phyloP scores from a whole-genome alignment of 805 yeast species.

The Monosporozyma siamensis region DNA sequence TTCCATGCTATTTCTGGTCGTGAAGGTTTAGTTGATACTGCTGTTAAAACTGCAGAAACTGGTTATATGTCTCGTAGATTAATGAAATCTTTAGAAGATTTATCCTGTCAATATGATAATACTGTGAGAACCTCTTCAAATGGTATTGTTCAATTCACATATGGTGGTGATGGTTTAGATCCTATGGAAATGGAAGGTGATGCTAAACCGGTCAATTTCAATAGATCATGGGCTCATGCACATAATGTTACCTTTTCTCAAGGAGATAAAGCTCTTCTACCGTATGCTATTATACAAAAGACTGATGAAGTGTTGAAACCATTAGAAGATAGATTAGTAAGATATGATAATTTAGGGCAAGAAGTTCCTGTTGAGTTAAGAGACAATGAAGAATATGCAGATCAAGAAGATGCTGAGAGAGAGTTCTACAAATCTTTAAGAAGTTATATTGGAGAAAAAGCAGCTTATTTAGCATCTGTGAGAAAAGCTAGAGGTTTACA shows the following conservation, averaged over 20 bases:
- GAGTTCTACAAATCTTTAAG: conserved; percentile 71
- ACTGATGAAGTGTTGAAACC: conserved; percentile 52
- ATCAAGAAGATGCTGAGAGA: conserved; percentile 81
- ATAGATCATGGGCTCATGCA: conserved; percentile 92
- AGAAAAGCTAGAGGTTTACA: conserved; percentile 47
- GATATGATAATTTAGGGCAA: conserved; percentile 69
- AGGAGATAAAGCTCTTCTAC: conserved; percentile 48
- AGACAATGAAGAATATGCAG: conserved; percentile 55
- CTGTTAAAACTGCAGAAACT: conserved; percentile 98
- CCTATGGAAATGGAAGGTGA: conserved; percentile 99
- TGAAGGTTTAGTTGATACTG: conserved; percentile 98
- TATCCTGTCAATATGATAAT: conserved; percentile 84
- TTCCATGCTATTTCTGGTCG: conserved; percentile 99
- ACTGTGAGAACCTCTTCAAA: conserved; percentile 93
- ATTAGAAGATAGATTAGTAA: conserved; percentile 45
- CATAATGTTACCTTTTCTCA: conserved; percentile 57
- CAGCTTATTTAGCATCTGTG: conserved; percentile 43
- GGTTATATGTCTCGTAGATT: conserved; percentile 97
- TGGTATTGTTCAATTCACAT: conserved; percentile 94
- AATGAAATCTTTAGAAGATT: conserved; percentile 95
- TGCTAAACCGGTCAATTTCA: conserved; percentile 89
- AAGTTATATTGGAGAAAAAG: conserved; percentile 50
- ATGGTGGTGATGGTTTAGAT: conserved; percentile 98
- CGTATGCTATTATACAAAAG: conserved; percentile 54
- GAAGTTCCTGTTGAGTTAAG: conserved; percentile 36